Evolutionary conservation across 176 grass and related monocot genomes (phyloP).

Genomic region (Rhynchospora tenuis): DNA sequence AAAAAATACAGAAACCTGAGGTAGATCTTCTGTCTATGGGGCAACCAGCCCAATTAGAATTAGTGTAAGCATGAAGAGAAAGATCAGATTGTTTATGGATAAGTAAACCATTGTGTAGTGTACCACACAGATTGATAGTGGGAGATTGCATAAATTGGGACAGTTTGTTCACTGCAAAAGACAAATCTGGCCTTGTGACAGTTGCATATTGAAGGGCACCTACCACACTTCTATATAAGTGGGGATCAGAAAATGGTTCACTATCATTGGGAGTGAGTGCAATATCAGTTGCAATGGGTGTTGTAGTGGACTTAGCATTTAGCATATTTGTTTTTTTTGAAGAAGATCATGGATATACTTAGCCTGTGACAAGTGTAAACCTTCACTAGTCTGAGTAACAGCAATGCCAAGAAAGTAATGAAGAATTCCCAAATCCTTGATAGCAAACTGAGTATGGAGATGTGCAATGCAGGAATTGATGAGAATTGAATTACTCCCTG

Average conservation of each 20-base stretch:
- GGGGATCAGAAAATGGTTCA: background rate
- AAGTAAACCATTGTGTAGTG: too few species aligned
- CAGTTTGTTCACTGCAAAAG: background rate
- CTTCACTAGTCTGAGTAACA: fast-evolving
- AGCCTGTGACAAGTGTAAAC: background rate
- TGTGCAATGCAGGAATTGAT: background rate
- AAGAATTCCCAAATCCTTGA: background rate
- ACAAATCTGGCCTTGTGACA: background rate
- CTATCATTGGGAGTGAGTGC: background rate
- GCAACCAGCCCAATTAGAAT: too few species aligned
- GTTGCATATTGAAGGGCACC: background rate
- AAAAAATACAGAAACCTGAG: too few species aligned
- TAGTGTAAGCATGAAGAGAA: too few species aligned
- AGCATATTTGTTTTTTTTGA: background rate
- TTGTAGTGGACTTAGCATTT: background rate
- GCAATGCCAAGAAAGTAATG: background rate
- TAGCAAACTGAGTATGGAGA: background rate
- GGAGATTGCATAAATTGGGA: background rate
- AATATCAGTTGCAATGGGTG: background rate
- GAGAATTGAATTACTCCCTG: background rate
- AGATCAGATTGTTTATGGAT: too few species aligned
- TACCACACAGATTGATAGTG: too few species aligned
- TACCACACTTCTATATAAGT: background rate
- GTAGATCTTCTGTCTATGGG: too few species aligned
- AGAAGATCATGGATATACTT: background rate